These are phyloP conservation scores for Colletotrichum sansevieriae DNA, from an alignment of 2,329 filamentous ascomycete species.

Conservation along the genomic window DNA sequence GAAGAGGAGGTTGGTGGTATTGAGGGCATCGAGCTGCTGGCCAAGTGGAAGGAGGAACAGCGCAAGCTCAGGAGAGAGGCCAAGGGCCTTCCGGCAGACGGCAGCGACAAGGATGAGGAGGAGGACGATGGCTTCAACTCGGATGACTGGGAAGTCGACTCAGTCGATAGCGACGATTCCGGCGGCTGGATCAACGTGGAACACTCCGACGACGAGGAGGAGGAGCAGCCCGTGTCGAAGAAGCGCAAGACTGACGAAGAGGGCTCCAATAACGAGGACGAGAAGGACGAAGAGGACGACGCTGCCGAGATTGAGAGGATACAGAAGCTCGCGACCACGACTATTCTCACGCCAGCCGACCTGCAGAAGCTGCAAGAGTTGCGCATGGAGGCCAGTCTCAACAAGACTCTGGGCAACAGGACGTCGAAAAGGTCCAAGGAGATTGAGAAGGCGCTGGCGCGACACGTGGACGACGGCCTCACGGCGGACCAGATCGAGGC, in stretches of 20 bases:
- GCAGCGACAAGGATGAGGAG: conserved; percentile 71
- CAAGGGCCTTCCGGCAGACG: conserved; percentile 74
- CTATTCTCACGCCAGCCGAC: conserved; percentile 95
- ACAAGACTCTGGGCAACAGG: conserved; percentile 68
- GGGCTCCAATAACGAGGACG: conserved; percentile 43
- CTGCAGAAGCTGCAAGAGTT: conserved; percentile 95
- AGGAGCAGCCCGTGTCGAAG: conserved; percentile 72
- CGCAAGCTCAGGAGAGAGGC: conserved; percentile 78
- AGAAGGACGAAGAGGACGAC: conserved; percentile 59
- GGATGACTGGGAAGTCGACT: conserved; percentile 72
- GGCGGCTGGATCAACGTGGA: conserved; percentile 95
- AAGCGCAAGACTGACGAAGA: conserved; percentile 52
- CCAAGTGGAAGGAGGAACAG: conserved; percentile 94
- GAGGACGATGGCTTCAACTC: conserved; percentile 70
- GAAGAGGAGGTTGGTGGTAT: conserved; percentile 85
- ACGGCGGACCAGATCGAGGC: conserved; percentile 94
- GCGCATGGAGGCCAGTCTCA: conserved; percentile 78
- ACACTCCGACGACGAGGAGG: conserved; percentile 85
- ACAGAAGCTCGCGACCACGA: conserved; percentile 88
- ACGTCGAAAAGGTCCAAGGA: conserved; percentile 53
- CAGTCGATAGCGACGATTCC: conserved; percentile 74
- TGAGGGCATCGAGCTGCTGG: conserved; percentile 90
- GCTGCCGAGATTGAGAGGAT: conserved; percentile 63
- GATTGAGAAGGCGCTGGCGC: conserved; percentile 62
- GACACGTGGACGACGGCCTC: conserved; percentile 87